Evolutionary conservation across 2,329 filamentous ascomycete genomes (phyloP), one percentile per base, ranked within the genome.

Genomic region (Sordariomycetes sp.): DNA sequence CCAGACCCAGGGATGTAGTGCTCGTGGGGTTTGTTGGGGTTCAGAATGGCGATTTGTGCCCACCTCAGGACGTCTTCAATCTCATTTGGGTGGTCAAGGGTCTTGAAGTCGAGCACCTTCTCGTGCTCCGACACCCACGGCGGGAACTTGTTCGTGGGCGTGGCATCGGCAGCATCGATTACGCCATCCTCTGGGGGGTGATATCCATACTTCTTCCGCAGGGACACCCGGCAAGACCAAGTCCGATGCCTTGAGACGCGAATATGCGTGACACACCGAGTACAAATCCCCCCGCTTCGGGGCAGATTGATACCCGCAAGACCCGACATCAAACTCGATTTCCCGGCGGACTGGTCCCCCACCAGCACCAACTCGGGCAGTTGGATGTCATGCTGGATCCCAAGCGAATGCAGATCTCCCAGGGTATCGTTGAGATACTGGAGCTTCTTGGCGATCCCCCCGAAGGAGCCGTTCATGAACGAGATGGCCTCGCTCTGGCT

Each of bases 331-430:
- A 81, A 66, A 32, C 75, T 90, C 0, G 86, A 90, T 67, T 96
- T 96, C 0, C 91, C 92, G 0, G 90, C 87, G 0, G 83, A 89
- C 65, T 96, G 91, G 54, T 96, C 90, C 0, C 91, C 91, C 0
- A 96, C 83, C 0, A 96, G 81, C 6, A 93, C 88, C 11, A 95
- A 83, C 63, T 90, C 89, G 0, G 91, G 90, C 0, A 96, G 74
- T 0, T 82, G 81, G 0, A 90, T 81, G 4, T 84, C 80, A 20
- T 88, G 82, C 55, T 88, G 84, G 0, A 96, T 84, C 0, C 88
- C 89, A 0, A 93, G 78, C 6, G 85, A 79, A 55, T 89, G 83
- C 0, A 96, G 79, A 54, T 87, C 81, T 3, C 81, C 82, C 0
- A 90, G 79, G 0, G 82, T 81, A 53, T 87, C 77, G 2, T 90